Percentiles rank a stretch among this genome's conserved stretches.
Evolutionary conservation across 129 eudicot species (phyloP).

Genomic region (Lactuca sativa): DNA sequence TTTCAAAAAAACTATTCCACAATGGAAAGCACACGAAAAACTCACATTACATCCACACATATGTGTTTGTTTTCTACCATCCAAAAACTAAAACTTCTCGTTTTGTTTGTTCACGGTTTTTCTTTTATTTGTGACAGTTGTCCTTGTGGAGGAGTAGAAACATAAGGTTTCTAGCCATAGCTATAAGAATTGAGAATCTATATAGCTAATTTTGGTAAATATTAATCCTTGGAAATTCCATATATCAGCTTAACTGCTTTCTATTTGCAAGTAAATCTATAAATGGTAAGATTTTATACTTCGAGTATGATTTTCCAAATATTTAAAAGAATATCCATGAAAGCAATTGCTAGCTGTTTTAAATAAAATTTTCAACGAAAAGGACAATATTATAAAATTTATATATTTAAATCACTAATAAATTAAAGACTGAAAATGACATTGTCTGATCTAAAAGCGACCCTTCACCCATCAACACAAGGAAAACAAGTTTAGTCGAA

Average conservation of each 20-base stretch:
- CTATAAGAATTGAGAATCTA: background rate
- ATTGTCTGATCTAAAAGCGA: background rate
- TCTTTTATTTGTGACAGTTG: no score
- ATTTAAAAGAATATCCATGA: background rate
- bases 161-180: no score
- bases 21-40: no score
- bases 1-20: no score
- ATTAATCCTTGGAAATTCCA: background rate
- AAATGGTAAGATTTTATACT: no score
- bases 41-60: no score
- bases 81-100: background rate
- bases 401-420: no score
- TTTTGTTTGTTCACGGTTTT: background rate
- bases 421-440: background rate
- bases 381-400: background rate
- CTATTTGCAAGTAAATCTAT: no score
- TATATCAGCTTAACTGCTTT: no score
- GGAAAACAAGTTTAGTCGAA: background rate
- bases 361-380: background rate
- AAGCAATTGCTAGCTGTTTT: conserved; percentile 1
- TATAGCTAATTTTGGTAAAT: background rate
- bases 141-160: no score
- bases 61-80: no score
- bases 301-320: background rate
- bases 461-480: background rate